These are phyloP conservation scores for Solanum chilense DNA, from an alignment of 257 asterid genomes.

Conservation along the genomic window DNA sequence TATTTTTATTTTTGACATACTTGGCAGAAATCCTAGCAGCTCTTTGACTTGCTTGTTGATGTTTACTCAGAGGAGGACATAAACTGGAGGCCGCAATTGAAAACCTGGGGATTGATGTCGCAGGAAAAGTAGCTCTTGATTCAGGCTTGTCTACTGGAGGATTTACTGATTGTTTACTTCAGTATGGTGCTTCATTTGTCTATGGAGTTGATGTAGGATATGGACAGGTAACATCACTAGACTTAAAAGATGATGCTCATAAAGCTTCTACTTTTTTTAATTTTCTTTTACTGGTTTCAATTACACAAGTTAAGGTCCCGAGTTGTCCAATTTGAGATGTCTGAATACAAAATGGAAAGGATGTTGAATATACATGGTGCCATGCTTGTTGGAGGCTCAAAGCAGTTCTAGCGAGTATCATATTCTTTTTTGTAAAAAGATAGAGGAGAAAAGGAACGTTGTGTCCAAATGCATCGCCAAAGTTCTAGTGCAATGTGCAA, in stretches of 20 bases:
- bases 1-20: background rate
- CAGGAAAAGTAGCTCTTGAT: conserved; percentile 88
- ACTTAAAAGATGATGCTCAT: background rate
- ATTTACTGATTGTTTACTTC: conserved; percentile 96
- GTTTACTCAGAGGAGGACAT: conserved; percentile 70
- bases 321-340: background rate
- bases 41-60: background rate
- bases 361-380: background rate
- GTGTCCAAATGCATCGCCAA: background rate
- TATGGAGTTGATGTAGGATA: conserved; percentile 99
- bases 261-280: background rate
- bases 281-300: background rate
- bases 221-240: conserved; percentile 57
- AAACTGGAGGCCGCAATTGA: conserved; percentile 93
- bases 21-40: background rate
- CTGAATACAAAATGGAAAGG: background rate
- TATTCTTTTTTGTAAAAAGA: background rate
- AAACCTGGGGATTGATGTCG: conserved; percentile 71
- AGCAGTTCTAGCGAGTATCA: background rate
- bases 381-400: background rate
- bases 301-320: background rate
- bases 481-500: background rate
- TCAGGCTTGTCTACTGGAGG: conserved; percentile 99
- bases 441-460: background rate
- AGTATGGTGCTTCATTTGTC: conserved; percentile 86